Base-by-base conservation (phyloP, 805 yeast species). In the Candida parachauliodes region DNA sequence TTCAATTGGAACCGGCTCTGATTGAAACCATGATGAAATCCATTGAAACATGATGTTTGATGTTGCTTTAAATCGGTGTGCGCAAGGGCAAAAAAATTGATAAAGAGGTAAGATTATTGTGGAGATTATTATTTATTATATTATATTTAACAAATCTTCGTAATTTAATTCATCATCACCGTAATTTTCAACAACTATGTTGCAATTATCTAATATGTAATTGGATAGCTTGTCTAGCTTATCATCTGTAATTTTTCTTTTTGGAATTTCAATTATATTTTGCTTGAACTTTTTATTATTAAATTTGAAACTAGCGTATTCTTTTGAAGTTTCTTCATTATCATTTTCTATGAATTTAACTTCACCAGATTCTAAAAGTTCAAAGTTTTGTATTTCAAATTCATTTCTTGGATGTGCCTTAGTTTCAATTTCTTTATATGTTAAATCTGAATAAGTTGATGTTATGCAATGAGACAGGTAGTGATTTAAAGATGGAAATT, bases 401-500 rank as follows among this genome's bases (percentile, higher is more conserved):
- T 17, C 36, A 21, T 21, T 31, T 7, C 14, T 8, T 21, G 3
- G 5, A 21, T 5, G 21, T n/a, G 23, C 11, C 22, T 9, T 23
- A 25, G 11, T 4, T 8, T 23, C 28, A 6, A 32, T 18, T 14
- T 34, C 17, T 34, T 34, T 25, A 26, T 23, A 36, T 3, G 33
- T 19, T 7, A 36, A 15, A 18, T 36, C 39, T n/a, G 34, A 29
- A n/a, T 36, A 31, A 3, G 3, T 14, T 9, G 49, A 44, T 11
- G 55, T 48, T 28, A 34, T 32, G 42, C 65, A 59, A 6, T 42
- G 45, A 5, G 59, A 49, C 23, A 38, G 33, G 8, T 36, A 46
- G 27, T 51, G 52, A 42, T 57, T 60, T 17, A 57, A 43, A 4
- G 61, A 53, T 3, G 65, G 65, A 35, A 60, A 52, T 40, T 54